Base-by-base conservation (phyloP, 2,329 filamentous ascomycete genomes). In the Arthroderma sp. region DNA sequence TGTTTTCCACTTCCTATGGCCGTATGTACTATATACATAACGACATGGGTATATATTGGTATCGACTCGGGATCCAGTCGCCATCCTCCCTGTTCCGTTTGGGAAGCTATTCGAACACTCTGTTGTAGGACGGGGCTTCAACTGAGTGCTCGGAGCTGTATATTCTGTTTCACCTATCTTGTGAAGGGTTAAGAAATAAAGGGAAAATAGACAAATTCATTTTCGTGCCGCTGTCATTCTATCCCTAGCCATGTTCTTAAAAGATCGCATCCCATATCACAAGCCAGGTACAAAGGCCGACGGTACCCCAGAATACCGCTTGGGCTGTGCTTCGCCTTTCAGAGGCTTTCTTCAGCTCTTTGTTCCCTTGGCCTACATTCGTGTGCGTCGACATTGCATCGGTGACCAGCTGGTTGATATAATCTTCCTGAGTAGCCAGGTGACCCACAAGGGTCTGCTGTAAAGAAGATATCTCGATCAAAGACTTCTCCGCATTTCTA, bases 381-480 rank as follows among this genome's bases (percentile, higher is more conserved):
- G 89, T 83, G 28, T 81, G 78, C 6, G 88, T 95, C 30, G 77
- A 74, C 48, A 80, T 75, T 1, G 86, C 87, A 62, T 98, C 89
- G 37, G 80, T 72, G 30, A 94, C 86, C 15, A 98, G 72, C 60
- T 91, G 84, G 48, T 87, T 83, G 50, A 98, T 94, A 55, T 91
- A 82, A 46, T 86, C 86, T 44, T 85, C 83, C 59, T 98, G 91
- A 9, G 82, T 81, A 34, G 81, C 76, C 22, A 98, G 74, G 58
- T 95, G 94, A 55, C 78, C 78, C 36, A 91, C 86, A 8, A 98
- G 80, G 44, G 89, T 80, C 45, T 84, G 86, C 61, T 98, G 91
- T 42, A 98, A 71, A 59, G 94, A 87, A 5, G 86, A 83, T 51
- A 98, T 95, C 62, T 98, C 91, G 3, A 94, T 65, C 4, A 98